phyloP scores from a whole-genome alignment of 2,329 filamentous ascomycete genomes.

The Colletotrichum acutatum region DNA sequence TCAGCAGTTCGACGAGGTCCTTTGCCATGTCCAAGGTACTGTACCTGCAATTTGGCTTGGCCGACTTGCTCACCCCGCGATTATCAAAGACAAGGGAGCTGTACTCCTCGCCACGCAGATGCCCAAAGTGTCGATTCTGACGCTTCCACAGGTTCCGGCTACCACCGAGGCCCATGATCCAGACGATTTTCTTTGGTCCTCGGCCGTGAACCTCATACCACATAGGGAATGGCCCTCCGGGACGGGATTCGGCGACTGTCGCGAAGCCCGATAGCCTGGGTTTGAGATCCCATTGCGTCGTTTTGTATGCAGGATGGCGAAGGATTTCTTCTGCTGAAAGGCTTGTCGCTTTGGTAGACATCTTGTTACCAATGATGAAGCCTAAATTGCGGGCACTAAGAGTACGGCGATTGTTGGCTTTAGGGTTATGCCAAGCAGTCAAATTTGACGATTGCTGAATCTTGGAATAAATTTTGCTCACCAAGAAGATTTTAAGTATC shows the following conservation, averaged over 20 bases:
- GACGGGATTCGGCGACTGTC: conserved; percentile 1
- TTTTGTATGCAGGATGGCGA: conserved; percentile 14
- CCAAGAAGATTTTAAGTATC: too few species aligned
- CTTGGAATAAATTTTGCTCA: too few species aligned
- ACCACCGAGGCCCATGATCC: conserved; percentile 29
- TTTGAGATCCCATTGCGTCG: conserved; percentile 10
- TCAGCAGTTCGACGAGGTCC: conserved; percentile 68
- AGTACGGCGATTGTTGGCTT: background rate
- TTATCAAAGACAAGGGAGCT: conserved; percentile 75
- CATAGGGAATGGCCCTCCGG: conserved; percentile 15
- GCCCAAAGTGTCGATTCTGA: conserved; percentile 75
- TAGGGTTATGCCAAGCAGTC: background rate
- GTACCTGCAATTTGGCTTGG: conserved; percentile 73
- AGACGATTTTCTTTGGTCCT: conserved; percentile 14
- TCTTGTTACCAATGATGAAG: background rate
- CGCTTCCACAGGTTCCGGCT: conserved; percentile 51
- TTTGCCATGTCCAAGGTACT: conserved; percentile 78
- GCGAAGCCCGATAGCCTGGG: background rate
- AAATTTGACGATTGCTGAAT: background rate
- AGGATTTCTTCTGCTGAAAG: conserved; percentile 8
- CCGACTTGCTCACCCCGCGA: conserved; percentile 73
- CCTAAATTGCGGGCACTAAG: background rate
- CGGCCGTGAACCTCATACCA: conserved; percentile 25
- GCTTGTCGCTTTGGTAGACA: background rate
- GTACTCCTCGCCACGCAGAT: conserved; percentile 67